Conservation (phyloP, 169 alveolate genomes). For the Plasmodium vivax region DNA sequence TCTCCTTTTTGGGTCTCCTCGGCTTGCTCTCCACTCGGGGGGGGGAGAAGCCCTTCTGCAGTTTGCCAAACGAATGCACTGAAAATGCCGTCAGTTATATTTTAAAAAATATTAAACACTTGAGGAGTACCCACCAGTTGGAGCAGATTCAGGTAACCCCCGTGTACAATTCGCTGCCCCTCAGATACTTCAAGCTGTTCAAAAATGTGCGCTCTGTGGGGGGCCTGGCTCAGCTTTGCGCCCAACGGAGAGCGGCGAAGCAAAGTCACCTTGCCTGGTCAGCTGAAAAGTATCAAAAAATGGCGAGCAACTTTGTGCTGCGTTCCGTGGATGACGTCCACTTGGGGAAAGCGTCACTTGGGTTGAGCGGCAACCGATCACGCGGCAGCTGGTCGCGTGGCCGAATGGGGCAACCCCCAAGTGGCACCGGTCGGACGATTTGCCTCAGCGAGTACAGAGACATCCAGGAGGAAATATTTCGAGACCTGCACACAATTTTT, state of each 20-base stretch:
- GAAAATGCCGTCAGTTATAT: constrained; percentile 33
- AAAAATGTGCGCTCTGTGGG: constrained; percentile 2
- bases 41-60: background rate
- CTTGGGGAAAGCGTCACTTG: background rate
- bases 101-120: constrained; percentile 29
- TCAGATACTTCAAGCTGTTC: constrained; percentile 24
- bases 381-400: too few species aligned
- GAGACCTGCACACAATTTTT: constrained; percentile 34
- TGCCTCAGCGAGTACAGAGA: constrained; percentile 15
- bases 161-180: constrained; percentile 21
- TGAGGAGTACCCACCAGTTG: background rate
- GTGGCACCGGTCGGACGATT: background rate
- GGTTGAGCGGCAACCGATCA: background rate
- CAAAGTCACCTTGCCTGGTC: background rate
- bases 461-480: constrained; percentile 33
- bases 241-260: background rate
- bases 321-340: constrained; percentile 35
- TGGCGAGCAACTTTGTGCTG: background rate
- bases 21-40: constrained; percentile 1
- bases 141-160: constrained; percentile 21
- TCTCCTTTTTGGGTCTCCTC: constrained; percentile 13
- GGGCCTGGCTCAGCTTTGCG: background rate
- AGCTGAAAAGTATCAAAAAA: background rate
- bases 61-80: background rate
- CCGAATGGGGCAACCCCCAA: background rate